These are phyloP conservation scores for Lipomyces lipofer DNA, from an alignment of 805 yeast species.

Conservation along the genomic window DNA sequence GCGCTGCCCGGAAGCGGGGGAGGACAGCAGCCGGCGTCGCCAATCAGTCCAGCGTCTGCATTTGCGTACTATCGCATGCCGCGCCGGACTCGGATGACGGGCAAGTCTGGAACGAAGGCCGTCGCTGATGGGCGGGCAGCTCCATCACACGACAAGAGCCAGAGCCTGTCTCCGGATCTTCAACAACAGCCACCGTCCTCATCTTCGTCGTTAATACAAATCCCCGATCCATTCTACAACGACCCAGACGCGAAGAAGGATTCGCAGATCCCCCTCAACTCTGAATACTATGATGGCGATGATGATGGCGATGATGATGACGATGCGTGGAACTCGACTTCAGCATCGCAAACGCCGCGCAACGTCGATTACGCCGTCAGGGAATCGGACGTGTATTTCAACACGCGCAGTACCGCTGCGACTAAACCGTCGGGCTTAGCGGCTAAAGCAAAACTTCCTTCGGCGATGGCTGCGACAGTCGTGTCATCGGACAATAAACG, in stretches of 20 bases:
- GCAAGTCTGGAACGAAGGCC: neutral
- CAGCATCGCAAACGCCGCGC: neutral
- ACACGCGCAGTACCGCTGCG: constrained; percentile 6
- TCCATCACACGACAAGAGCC: neutral
- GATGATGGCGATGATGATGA: constrained; percentile 5
- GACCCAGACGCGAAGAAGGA: neutral
- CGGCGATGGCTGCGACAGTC: neutral
- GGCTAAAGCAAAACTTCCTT: neutral
- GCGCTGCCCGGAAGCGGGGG: constrained; percentile 8
- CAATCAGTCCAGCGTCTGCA: constrained; percentile 21
- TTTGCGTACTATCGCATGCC: constrained; percentile 26
- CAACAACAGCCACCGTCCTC: neutral
- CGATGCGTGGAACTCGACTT: constrained; percentile 10
- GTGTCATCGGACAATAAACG: neutral
- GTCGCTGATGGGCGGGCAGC: too few relatives aligned
- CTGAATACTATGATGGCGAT: too few relatives aligned
- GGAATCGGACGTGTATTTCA: constrained; percentile 55
- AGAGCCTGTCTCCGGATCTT: neutral
- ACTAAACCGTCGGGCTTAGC: constrained; percentile 10
- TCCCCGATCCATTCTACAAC: neutral
- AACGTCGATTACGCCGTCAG: constrained; percentile 56
- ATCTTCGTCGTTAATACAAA: neutral
- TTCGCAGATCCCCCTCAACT: too few relatives aligned
- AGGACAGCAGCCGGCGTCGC: constrained; percentile 9
- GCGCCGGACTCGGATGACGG: constrained; percentile 14